Evolutionary conservation across 345 rosid genomes (phyloP).

Genomic region (Arabis alpina): DNA sequence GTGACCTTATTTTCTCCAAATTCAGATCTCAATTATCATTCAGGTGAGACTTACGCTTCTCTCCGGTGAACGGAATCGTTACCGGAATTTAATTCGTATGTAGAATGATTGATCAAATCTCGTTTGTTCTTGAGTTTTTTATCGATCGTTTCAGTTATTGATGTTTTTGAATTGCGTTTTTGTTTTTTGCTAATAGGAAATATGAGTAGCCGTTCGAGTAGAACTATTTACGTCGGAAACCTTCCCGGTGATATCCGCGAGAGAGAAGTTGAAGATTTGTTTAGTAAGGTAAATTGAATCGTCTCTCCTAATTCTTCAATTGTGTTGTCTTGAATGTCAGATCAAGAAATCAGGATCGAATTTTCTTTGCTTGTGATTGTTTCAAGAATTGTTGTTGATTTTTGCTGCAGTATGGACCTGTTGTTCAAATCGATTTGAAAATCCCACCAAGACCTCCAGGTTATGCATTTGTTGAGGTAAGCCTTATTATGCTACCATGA

Average conservation of each 20-base stretch:
- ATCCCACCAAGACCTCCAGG: conserved; percentile 99
- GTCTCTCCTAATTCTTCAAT: background rate
- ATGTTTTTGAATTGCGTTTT: background rate
- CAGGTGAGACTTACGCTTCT: conserved; percentile 31
- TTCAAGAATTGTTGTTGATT: background rate
- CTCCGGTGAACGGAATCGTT: conserved; percentile 14
- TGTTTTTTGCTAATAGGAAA: conserved; percentile 20
- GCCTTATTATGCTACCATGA: no score
- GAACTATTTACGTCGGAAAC: conserved; percentile 95
- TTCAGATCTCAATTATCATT: conserved; percentile 27
- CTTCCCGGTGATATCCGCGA: conserved; percentile 95
- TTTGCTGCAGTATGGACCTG: conserved; percentile 92
- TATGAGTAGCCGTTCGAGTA: conserved; percentile 87
- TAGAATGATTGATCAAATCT: conserved; percentile 6
- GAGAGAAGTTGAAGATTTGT: conserved; percentile 98
- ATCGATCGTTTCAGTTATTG: conserved; percentile 1
- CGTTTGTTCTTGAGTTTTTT: background rate
- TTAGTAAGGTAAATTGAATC: conserved; percentile 64
- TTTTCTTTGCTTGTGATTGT: background rate
- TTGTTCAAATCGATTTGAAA: conserved; percentile 88
- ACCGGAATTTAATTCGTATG: background rate
- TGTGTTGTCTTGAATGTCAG: background rate
- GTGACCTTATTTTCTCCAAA: background rate
- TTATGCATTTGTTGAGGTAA: conserved; percentile 99
- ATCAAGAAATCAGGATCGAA: background rate